Evolutionary conservation across 352 stramenopile genomes (phyloP), one percentile per base, ranked within the genome.

Genomic region (Phytophthora pini): DNA sequence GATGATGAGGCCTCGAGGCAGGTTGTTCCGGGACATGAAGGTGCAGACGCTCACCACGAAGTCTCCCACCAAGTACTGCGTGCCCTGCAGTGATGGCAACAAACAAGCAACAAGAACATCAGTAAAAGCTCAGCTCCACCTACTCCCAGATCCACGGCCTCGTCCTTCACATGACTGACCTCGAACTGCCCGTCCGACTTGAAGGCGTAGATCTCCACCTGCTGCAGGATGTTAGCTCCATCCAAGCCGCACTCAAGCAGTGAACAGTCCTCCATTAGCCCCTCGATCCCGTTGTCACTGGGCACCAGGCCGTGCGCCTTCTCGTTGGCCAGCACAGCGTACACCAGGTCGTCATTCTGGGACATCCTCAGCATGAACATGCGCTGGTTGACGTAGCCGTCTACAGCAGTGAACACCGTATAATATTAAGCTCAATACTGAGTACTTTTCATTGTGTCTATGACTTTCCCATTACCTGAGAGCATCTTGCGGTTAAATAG

Each of bases 281-380:
- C 79, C 29, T 95, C 87, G 27, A 94, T 60, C 31, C 85, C 87
- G 51, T 93, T 94, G 64, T 93, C 84, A 50, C 82, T 90, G 31
- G 77, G 58, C 11, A 61, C 65, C 7, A 80, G 45, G 47, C 66
- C 67, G 63, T 90, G 89, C 24, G 79, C 69, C 39, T 83, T 85
- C 64, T 95, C 87, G 64, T 95, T 95, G 36, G 82, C 81, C 17
- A 95, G 72, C 53, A 93, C 86, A 1, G 87, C 85, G 70, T 94
- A 95, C 58, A 95, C 82, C 29, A 93, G 66, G 60, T 93, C 87
- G 54, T 95, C 84, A 61, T 92, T 94, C 61, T 95, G 87, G 9
- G 85, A 94, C 85, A 93, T 94, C n/a, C 87, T 70, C 50, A 95
- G 73, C 84, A 95, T 91, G 78, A 92, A 93, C 87, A 95, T 95